Percentiles rank a stretch among this genome's conserved stretches.
These are phyloP conservation scores for Talaromyces sp. DNA, from an alignment of 2,329 filamentous ascomycete genomes.

Conservation along the genomic window DNA sequence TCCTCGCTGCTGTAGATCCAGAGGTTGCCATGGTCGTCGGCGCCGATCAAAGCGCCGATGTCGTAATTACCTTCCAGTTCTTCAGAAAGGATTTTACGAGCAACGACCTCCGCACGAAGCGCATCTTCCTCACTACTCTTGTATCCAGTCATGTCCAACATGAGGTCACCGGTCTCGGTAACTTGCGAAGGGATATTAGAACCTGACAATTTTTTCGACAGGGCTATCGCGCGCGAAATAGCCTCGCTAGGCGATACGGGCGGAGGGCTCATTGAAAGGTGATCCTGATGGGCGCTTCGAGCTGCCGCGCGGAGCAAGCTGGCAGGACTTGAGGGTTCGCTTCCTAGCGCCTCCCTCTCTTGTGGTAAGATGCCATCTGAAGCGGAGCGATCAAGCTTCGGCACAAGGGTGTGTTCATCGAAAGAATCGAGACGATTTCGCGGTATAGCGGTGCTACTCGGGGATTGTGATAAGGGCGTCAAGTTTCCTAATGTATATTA, in stretches of 20 bases:
- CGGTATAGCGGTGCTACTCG: constrained; percentile 29
- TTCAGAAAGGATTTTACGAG: constrained; percentile 85
- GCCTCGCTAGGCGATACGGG: constrained; percentile 70
- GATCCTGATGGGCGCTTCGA: constrained; percentile 19
- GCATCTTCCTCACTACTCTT: constrained; percentile 93
- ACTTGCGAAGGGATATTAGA: constrained; percentile 91
- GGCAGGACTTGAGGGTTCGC: constrained; percentile 8
- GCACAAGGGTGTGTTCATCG: constrained; percentile 30
- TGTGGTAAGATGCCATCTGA: constrained; percentile 55
- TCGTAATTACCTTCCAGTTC: constrained; percentile 94
- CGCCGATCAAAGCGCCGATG: constrained; percentile 90
- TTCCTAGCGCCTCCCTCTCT: constrained; percentile 11
- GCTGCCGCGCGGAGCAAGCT: constrained; percentile 17
- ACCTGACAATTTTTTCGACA: constrained; percentile 82
- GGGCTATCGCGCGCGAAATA: constrained; percentile 73
- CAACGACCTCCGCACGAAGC: constrained; percentile 85
- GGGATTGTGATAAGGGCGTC: constrained; percentile 42
- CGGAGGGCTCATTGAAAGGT: constrained; percentile 71
- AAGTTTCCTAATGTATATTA: constrained; percentile 31
- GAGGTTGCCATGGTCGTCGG: constrained; percentile 93
- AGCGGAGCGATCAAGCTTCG: constrained; percentile 47
- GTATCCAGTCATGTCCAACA: constrained; percentile 97
- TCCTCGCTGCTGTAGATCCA: constrained; percentile 99
- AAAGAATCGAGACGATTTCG: constrained; percentile 29
- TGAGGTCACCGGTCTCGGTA: constrained; percentile 89